Base-by-base conservation (phyloP, 352 stramenopile genomes). In the Phytophthora ohioensis region DNA sequence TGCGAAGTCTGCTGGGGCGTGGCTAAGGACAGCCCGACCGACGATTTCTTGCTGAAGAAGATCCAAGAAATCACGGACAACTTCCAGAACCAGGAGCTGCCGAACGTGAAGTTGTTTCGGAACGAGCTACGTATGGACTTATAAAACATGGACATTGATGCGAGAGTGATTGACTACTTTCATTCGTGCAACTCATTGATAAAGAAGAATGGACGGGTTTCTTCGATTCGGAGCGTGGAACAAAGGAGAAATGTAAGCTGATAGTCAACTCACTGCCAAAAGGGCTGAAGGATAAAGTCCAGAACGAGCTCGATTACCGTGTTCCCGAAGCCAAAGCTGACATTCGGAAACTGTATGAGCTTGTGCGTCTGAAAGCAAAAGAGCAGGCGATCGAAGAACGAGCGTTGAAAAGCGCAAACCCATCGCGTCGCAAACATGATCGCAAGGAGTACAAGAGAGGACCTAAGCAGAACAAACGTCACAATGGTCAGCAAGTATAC, bases 51-150 rank as follows among this genome's bases (percentile, higher is more conserved):
- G 21, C 38, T 43, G 38, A 21, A n/a, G n/a, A 35, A 52, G 12
- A 52, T 35, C 21, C 8, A 58, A 15, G 45, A 57, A 15, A 46
- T 64, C 30, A 64, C 45, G 10, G 46, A 70, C 36, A 54, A 38
- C 11, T 71, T 60, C 31, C 47, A 66, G 31, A 56, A 71, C 10
- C 47, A 71, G 32, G 64, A 59, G 27, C 36, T 71, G 36, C 62
- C 54, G 5, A 6, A 32, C 5, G 53, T 69, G 42, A 69, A 57
- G 43, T 9, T 69, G 9, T 57, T 52, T 27, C 39, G 32, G 1
- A 15, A 54, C 1, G 49, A 69, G 9, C 34, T 62, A 17, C 15
- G 17, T 5, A 69, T 55, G 61, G 32, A 62, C 17, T 38, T 43
- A 21, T 35, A 1, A 1, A 69, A 56, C 35, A 62, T 2, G 12